Evolutionary conservation across 2,329 filamentous ascomycete genomes (phyloP).

Genomic region (Penicillium sp.): DNA sequence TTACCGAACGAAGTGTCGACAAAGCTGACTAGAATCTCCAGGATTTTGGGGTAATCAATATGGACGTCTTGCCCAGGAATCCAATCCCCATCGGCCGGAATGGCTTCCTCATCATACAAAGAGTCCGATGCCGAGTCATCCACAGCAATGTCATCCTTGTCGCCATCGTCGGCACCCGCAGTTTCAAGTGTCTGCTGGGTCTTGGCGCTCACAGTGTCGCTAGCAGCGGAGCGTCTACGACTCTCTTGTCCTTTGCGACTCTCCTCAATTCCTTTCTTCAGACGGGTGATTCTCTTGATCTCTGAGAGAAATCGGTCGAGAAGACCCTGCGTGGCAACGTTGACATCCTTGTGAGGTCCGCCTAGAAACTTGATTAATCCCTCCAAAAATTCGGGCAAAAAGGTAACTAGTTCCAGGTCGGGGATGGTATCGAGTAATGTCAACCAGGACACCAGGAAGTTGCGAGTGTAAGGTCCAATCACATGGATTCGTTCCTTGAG

Average conservation of each 20-base stretch:
- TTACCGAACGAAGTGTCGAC: constrained; percentile 77
- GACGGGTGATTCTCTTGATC: constrained; percentile 88
- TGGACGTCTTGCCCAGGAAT: constrained; percentile 96
- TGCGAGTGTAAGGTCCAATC: constrained; percentile 90
- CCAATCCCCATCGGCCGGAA: constrained; percentile 85
- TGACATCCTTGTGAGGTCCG: constrained; percentile 90
- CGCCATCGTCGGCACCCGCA: constrained; percentile 34
- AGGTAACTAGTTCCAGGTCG: constrained; percentile 90
- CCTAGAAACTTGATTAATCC: constrained; percentile 90
- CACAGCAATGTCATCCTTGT: constrained; percentile 58
- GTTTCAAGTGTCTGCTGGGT: constrained; percentile 48
- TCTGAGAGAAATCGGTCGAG: constrained; percentile 89
- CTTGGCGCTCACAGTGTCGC: constrained; percentile 65
- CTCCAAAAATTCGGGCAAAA: constrained; percentile 85
- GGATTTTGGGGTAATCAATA: constrained; percentile 86
- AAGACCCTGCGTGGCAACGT: constrained; percentile 84
- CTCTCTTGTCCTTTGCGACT: constrained; percentile 71
- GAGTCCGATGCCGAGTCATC: constrained; percentile 48
- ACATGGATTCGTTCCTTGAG: constrained; percentile 93
- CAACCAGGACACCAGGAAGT: constrained; percentile 95
- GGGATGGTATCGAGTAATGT: constrained; percentile 94
- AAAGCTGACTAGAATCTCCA: constrained; percentile 88
- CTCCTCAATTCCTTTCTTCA: constrained; percentile 90
- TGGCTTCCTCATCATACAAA: constrained; percentile 55
- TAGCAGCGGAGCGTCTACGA: constrained; percentile 70